Evolutionary conservation across 2,329 filamentous ascomycete species (phyloP), one percentile per base, ranked within the genome.

Genomic region (Trichoderma polysporum): DNA sequence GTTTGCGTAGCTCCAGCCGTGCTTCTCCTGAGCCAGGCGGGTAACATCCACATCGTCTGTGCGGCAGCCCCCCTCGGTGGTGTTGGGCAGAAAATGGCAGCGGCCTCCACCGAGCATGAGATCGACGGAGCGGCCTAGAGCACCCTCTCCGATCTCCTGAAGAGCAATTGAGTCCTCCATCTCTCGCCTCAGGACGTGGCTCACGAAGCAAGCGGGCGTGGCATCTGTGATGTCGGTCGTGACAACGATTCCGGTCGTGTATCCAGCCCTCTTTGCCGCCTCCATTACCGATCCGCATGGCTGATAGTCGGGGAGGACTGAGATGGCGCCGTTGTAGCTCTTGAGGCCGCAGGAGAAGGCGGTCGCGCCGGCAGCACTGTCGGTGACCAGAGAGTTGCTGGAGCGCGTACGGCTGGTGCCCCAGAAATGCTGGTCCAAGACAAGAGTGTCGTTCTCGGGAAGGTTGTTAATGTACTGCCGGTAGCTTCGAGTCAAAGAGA

Each of bases 241-340:
- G 33, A 97, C 95, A 2, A 98, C 95, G 70, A 99, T 80, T 0
- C 95, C 95, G 2, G 95, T 99, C 79, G 89, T 90, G 76, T 97
- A 98, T 15, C 95, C 95, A 9, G 92, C 91, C 72, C 88, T 87
- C 81, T 97, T 97, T 41, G 95, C 95, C 3, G 95, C 95, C 81
- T 99, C 95, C 62, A 99, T 86, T 4, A 90, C 93, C 19, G 94
- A 97, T 8, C 94, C 95, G 77, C 95, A 99, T 4, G 95, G 93
- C 33, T 88, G 88, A 71, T 91, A 88, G 78, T 96, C 90, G 0
- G 94, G 94, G 17, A 96, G 84, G 63, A 97, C 91, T 10, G 93
- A 91, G 72, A 99, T 98, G 71, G 95, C 95, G 56, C 93, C 93
- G 75, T 99, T 99, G 82, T 99, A 99, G 77, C 90, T 97, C 86